A percentile compares a stretch with the other conserved stretches of the same genome.
Evolutionary conservation across 1,284 basidiomycete species (phyloP).

Genomic region (Sutorius eximius): DNA sequence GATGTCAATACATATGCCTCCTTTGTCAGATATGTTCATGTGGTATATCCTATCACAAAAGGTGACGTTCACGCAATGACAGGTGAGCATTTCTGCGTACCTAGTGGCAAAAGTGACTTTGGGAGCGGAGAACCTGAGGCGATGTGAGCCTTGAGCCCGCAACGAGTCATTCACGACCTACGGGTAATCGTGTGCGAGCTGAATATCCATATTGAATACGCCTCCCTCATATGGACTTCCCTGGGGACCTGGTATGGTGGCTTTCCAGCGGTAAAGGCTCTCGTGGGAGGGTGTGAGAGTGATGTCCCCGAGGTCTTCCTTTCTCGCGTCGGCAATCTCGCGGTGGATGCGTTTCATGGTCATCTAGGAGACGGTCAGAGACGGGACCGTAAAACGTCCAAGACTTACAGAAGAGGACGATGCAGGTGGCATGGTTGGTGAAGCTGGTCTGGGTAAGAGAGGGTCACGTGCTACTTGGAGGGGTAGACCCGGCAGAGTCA

Average conservation of each 20-base stretch:
- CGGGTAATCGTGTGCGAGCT: conserved; percentile 81
- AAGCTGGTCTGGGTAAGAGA: neutral
- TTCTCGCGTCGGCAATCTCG: conserved; percentile 81
- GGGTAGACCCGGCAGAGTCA: neutral
- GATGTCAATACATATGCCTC: conserved; percentile 77
- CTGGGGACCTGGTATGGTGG: conserved; percentile 76
- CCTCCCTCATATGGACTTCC: conserved; percentile 90
- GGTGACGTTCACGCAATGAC: neutral
- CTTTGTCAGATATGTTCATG: conserved; percentile 85
- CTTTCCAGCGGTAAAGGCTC: conserved; percentile 66
- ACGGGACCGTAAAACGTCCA: neutral
- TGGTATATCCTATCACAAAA: conserved; percentile 76
- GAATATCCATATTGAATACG: conserved; percentile 74
- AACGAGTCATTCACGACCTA: conserved; percentile 32
- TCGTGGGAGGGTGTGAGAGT: conserved; percentile 64
- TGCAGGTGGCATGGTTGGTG: conserved; percentile 27
- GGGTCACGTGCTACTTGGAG: conserved; percentile 21
- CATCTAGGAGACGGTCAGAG: conserved; percentile 50
- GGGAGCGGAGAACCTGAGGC: conserved; percentile 77
- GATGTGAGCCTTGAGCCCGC: neutral
- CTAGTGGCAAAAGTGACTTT: conserved; percentile 75
- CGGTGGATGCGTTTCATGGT: conserved; percentile 86
- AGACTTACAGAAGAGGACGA: conserved; percentile 23
- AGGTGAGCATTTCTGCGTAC: conserved; percentile 37
- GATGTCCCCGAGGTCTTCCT: conserved; percentile 81